phyloP scores from a whole-genome alignment of 768 basidiomycete species.

The Lactarius vividus region DNA sequence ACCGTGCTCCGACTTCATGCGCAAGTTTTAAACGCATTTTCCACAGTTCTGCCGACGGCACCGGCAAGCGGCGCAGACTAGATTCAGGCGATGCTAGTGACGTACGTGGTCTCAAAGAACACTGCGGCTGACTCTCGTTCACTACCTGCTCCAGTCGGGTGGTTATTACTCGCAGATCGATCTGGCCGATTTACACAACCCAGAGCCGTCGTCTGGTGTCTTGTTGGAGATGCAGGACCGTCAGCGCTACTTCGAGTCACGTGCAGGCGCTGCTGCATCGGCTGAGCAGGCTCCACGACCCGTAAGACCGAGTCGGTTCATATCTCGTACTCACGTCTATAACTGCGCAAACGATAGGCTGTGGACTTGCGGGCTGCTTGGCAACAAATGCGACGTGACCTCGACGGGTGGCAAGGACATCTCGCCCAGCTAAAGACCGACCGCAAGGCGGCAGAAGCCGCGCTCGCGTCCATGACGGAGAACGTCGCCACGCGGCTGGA shows the following conservation, averaged over 20 bases:
- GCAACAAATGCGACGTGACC: conserved; percentile 44
- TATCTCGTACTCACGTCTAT: conserved; percentile 10
- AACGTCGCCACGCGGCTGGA: conserved; percentile 74
- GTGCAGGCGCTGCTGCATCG: conserved; percentile 31
- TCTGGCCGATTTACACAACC: conserved; percentile 79
- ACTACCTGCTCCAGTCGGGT: conserved; percentile 28
- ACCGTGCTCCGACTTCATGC: conserved; percentile 13
- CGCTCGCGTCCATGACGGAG: conserved; percentile 71
- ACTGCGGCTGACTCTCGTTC: not conserved
- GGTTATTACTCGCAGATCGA: conserved; percentile 61
- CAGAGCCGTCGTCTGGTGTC: conserved; percentile 63
- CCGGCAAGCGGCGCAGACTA: conserved; percentile 59
- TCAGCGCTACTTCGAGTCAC: conserved; percentile 78
- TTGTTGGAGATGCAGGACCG: conserved; percentile 84
- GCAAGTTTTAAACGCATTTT: conserved; percentile 6
- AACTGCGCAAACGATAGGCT: conserved; percentile 34
- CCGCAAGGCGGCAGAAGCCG: conserved; percentile 62
- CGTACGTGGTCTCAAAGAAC: conserved; percentile 35
- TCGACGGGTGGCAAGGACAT: conserved; percentile 55
- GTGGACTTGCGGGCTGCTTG: conserved; percentile 50
- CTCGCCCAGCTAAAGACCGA: conserved; percentile 69
- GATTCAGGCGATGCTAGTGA: conserved; percentile 40
- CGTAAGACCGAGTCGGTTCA: conserved; percentile 27
- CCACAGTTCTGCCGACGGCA: conserved; percentile 46
- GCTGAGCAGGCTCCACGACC: conserved; percentile 27